Base-by-base conservation (phyloP, 257 asterid species). In the Ilex aquifolium region DNA sequence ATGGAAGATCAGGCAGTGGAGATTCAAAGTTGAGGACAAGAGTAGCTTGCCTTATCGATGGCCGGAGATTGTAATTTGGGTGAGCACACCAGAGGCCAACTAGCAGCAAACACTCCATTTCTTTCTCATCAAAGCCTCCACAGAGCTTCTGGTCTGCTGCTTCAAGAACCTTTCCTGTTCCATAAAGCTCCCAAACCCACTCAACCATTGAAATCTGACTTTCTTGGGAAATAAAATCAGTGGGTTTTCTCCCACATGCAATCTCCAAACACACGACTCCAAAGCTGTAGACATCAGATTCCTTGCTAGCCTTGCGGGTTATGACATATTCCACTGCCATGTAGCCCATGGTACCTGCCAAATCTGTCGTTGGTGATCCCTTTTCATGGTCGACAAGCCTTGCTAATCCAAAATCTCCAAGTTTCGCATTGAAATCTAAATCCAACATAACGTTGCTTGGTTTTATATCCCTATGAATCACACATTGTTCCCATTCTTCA, bases 111-210 rank as follows among this genome's bases (percentile, higher is more conserved):
- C 54, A 4, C 32, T 76, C 72, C 66, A 71, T 50, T 56, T 76
- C 70, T 12, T 11, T 21, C 13, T 10, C 69, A 13, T 75, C 65
- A 31, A 32, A 58, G 3, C 53, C 58, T 2, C 53, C 30, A 2
- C 32, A 14, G 1, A 65, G 32, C 29, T 39, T 59, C 3, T 67
- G 71, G 65, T 77, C 82, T 11, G 57, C 76, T 3, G 71, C 82
- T 29, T 69, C 74, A 9, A 59, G 49, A 14, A 73, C 53, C n/a
- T 50, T 44, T 15, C 76, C 76, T 1, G 2, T 31, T 2, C 79
- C 69, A 1, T 76, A 68, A 5, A 72, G 61, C 3, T 21, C 52
- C 81, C 79, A 65, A 8, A 65, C 69, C 68, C 68, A 65, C n/a
- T 65, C 72, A 32, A 77, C 70, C 60, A 72, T 21, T 14, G 53